Base-by-base conservation (phyloP, 148 eudicot genomes). In the Fagopyrum esculentum region DNA sequence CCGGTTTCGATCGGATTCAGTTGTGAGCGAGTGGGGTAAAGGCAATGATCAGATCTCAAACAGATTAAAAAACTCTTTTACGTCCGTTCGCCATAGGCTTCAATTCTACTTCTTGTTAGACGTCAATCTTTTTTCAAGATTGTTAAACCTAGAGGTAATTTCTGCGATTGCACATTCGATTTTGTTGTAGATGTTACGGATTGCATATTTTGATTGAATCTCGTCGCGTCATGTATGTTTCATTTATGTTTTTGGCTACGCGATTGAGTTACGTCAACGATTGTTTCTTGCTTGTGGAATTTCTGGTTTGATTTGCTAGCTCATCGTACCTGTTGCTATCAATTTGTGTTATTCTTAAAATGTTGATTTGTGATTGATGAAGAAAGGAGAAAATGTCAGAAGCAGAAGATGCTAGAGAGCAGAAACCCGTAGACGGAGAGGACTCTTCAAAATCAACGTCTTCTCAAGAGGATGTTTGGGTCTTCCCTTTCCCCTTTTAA, bases 381-480 rank as follows among this genome's bases (percentile, higher is more conserved):
- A 17, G 17, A 16, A 55, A 35, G 66, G 26, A 22, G 35, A 26
- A 69, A 43, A 69, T 69, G 72, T 69, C 72, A 15, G 66, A 17
- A 60, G 35, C 66, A 60, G 48, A 35, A 3, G 71, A 8, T 68
- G 35, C 12, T n/a, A 69, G 15, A 69, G 48, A 69, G 26, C 72
- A 6, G 44, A 6, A 45, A 44, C 1, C 6, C 22, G 66, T 19
- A 1, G 72, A 69, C 26, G 72, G 26, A 43, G 72, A 69, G 49
- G 10, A 44, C 48, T 43, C 72, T 15, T 44, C 72, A 0, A 69
- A 13, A 19, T 69, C 72, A 9, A 11, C 26, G 48, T 26, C 70
- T 26, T 64, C 70, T 10, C 70, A 66, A 43, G 72, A 69, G 26
- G 72, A 69, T 15, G 17, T 69, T 43, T 69, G 46, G 72, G 72